Conservation (phyloP, 2,329 filamentous ascomycete genomes). For the Penicillium sp. region DNA sequence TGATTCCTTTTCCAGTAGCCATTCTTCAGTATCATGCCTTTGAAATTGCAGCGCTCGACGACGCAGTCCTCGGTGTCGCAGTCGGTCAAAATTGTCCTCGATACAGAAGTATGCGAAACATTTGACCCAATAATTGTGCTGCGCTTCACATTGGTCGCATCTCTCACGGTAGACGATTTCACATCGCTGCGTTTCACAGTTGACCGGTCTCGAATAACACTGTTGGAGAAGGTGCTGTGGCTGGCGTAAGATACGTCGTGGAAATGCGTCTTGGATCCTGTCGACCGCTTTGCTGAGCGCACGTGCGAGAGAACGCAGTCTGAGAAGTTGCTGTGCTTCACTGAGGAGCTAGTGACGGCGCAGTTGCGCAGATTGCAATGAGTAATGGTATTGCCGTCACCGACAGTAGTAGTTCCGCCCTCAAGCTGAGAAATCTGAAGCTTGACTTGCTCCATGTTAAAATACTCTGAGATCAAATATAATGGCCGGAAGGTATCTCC, state of each 20-base stretch:
- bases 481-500: background rate
- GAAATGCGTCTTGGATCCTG: conserved; percentile 16
- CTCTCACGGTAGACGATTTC: conserved; percentile 12
- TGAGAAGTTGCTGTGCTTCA: conserved; percentile 15
- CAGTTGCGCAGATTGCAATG: conserved; percentile 20
- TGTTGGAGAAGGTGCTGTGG: conserved; percentile 19
- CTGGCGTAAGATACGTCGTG: conserved; percentile 13
- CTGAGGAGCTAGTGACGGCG: conserved; percentile 15
- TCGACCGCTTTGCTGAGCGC: conserved; percentile 3
- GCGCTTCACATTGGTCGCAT: conserved; percentile 13
- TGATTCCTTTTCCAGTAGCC: conserved; percentile 29
- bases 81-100: conserved; percentile 14
- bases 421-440: background rate
- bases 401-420: background rate
- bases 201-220: conserved; percentile 14
- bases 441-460: background rate
- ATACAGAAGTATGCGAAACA: conserved; percentile 12
- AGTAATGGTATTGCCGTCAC: conserved; percentile 17
- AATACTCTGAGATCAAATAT: background rate
- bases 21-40: conserved; percentile 25
- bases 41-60: conserved; percentile 22
- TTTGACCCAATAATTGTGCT: conserved; percentile 13
- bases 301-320: conserved; percentile 21
- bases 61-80: conserved; percentile 28
- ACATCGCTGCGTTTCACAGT: conserved; percentile 14